A percentile compares a stretch with the other conserved stretches of the same genome.
Evolutionary conservation across 768 basidiomycete genomes (phyloP).

Genomic region (Vararia minispora): DNA sequence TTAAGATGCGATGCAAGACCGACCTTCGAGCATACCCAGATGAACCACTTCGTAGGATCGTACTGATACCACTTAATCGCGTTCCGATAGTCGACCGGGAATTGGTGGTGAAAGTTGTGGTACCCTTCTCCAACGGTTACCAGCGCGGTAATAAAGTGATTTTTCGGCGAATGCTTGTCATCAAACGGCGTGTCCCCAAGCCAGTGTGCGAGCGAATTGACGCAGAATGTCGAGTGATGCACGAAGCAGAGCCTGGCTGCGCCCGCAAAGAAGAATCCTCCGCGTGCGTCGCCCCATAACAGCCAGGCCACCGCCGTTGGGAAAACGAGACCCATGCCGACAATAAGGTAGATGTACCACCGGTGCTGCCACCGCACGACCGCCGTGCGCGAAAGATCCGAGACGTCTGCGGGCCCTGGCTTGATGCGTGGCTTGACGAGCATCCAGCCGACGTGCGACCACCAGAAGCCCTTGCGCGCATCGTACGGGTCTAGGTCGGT

Average conservation of each 20-base stretch:
- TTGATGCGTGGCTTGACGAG: constrained; percentile 76
- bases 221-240: constrained; percentile 91
- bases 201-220: constrained; percentile 93
- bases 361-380: constrained; percentile 81
- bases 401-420: constrained; percentile 81
- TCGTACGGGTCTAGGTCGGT: constrained; percentile 93
- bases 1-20: constrained; percentile 50
- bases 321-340: constrained; percentile 56
- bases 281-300: constrained; percentile 72
- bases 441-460: constrained; percentile 89
- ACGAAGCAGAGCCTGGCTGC: constrained; percentile 71
- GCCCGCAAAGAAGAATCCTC: constrained; percentile 78
- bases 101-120: constrained; percentile 95
- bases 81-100: constrained; percentile 95
- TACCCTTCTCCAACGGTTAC: constrained; percentile 91
- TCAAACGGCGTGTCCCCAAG: constrained; percentile 85
- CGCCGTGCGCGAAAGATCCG: constrained; percentile 66
- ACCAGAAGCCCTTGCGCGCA: constrained; percentile 77
- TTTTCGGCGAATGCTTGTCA: constrained; percentile 88
- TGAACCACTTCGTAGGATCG: constrained; percentile 89
- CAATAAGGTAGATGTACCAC: constrained; percentile 56
- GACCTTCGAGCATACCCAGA: constrained; percentile 43
- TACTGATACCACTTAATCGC: constrained; percentile 91
- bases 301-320: constrained; percentile 70
- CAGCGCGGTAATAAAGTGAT: constrained; percentile 79